Base-by-base conservation (phyloP, 75 land plant genomes). In the Cunninghamia lanceolata region DNA sequence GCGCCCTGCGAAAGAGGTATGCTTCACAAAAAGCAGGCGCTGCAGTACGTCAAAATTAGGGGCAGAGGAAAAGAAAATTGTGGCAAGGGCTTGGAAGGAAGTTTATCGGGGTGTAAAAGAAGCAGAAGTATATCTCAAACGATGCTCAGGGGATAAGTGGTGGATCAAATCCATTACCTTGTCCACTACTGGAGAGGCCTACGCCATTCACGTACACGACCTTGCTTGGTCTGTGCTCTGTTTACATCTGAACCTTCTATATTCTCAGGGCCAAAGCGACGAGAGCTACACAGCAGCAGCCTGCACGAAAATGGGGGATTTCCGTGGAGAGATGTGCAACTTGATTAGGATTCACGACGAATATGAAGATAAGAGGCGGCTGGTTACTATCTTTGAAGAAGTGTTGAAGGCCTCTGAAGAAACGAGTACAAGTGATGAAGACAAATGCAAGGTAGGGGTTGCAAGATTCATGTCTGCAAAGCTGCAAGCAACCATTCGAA, bases 191-290 rank as follows among this genome's bases (percentile, higher is more conserved):
- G 85, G 89, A 2, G 88, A 87, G 17, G 89, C 84, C 21, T 59
- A 87, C n/a, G 84, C 88, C 30, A 77, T 88, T 74, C 88, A 88
- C 71, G 68, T 88, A 45, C 88, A 87, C 3, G 85, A 88, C 54
- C 88, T 88, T 70, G 84, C 87, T 17, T 88, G 88, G 88, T 87
- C 59, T 53, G 63, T 88, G 15, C 50, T 80, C 3, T 82, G 71
- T 9, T 63, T 86, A 38, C 88, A 88, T 14, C 36, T 83, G 45
- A 81, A 83, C 32, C 30, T 70, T 25, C 28, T 59, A 59, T 59
- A 19, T 25, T 59, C 7, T 25, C 68, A 59, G 19, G 68, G 30
- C 30, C 70, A 66, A 66, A 66, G 6, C 4, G n/a, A 66, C 30
- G 45, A 53, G n/a, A 80, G 66, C 76, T 86, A 74, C 70, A 80